Conservation (phyloP, 208 protist genomes). For the Trypanosoma lewisi region DNA sequence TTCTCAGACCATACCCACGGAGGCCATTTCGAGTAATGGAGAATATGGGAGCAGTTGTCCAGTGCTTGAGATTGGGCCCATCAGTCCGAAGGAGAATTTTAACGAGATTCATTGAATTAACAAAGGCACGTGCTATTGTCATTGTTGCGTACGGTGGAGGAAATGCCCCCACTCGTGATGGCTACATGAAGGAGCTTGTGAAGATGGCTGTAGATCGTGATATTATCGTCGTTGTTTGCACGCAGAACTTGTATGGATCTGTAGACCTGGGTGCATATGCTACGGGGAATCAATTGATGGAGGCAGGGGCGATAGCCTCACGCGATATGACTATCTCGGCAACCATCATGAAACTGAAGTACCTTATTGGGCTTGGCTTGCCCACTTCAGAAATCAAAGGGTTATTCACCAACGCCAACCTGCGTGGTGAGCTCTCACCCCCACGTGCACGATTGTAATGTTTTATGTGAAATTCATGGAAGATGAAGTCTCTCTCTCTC, state of each 20-base stretch:
- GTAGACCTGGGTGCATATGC: constrained; percentile 82
- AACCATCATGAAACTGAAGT: constrained; percentile 90
- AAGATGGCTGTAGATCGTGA: constrained; percentile 52
- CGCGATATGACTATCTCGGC: constrained; percentile 92
- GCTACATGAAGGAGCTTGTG: constrained; percentile 73
- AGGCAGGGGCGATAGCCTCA: constrained; percentile 65
- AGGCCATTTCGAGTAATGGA: constrained; percentile 54
- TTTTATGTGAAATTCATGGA: background rate
- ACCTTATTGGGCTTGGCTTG: constrained; percentile 67
- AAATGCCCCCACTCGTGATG: constrained; percentile 78
- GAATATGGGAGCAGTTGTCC: constrained; percentile 44
- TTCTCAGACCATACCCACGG: constrained; percentile 46
- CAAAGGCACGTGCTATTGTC: constrained; percentile 75
- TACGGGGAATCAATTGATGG: constrained; percentile 53
- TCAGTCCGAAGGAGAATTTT: constrained; percentile 34
- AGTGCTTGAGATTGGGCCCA: constrained; percentile 74
- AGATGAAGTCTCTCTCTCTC: constrained; percentile 1
- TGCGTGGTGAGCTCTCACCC: constrained; percentile 35
- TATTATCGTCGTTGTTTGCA: constrained; percentile 89
- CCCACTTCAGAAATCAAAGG: constrained; percentile 34
- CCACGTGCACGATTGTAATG: constrained; percentile 3
- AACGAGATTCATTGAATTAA: constrained; percentile 26
- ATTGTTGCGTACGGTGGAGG: constrained; percentile 92
- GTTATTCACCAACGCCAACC: constrained; percentile 29
- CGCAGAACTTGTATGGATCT: constrained; percentile 81